A percentile compares a stretch with the other conserved stretches of the same genome.
Evolutionary conservation across 2,329 filamentous ascomycete genomes (phyloP).

Genomic region (Trichoderma atroviride): DNA sequence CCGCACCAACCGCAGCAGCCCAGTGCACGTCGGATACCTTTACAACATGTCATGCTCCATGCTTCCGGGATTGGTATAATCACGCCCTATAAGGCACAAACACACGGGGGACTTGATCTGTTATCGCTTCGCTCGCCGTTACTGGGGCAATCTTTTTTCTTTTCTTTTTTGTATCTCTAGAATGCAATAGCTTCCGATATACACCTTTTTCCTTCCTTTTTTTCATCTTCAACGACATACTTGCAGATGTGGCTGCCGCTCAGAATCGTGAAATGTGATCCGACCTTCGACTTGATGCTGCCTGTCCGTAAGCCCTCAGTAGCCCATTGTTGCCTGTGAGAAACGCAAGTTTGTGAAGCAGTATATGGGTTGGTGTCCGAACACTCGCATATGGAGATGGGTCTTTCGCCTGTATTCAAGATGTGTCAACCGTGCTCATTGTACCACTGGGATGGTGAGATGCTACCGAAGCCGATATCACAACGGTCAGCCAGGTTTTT

Average conservation of each 20-base stretch:
- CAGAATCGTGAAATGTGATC: not conserved
- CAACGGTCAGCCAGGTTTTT: too few relatives aligned
- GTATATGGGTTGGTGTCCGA: too few relatives aligned
- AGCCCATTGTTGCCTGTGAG: too few relatives aligned
- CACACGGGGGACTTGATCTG: slow-evolving; percentile 52
- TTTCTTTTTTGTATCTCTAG: too few relatives aligned
- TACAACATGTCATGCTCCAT: not conserved
- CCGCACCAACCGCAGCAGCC: not conserved
- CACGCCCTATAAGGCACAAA: slow-evolving; percentile 94
- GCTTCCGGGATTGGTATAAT: slow-evolving; percentile 69
- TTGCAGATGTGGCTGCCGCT: not conserved
- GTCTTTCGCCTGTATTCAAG: too few relatives aligned
- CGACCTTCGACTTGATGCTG: not conserved
- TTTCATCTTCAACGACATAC: not conserved
- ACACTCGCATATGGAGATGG: too few relatives aligned
- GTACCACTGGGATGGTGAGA: too few relatives aligned
- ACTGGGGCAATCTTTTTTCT: not conserved
- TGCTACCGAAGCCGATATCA: too few relatives aligned
- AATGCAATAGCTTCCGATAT: too few relatives aligned
- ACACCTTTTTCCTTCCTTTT: not conserved
- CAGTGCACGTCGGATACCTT: not conserved
- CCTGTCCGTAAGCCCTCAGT: not conserved
- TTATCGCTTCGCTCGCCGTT: not conserved
- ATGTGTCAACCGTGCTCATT: too few relatives aligned
- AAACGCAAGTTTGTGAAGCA: too few relatives aligned